phyloP scores from a whole-genome alignment of 2,329 filamentous ascomycete species.

The Fusarium napiforme region DNA sequence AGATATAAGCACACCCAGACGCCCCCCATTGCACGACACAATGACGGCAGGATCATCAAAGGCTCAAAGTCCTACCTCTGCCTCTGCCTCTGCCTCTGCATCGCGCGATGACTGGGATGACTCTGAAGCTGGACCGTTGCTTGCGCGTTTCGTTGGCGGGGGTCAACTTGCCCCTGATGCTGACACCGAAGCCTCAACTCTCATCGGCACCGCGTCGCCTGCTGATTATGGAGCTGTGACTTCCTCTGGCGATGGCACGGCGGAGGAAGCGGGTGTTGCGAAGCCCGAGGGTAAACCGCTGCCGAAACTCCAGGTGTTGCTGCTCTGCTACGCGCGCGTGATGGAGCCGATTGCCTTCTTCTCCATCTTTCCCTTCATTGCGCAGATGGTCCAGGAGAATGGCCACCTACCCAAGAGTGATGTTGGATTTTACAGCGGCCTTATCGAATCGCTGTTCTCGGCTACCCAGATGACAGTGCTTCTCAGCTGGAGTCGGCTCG shows the following conservation, averaged over 20 bases:
- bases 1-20: not conserved
- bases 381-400: constrained; percentile 77
- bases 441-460: constrained; percentile 80
- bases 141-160: constrained; percentile 38
- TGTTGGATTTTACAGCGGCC: constrained; percentile 81
- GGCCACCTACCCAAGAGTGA: constrained; percentile 71
- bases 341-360: constrained; percentile 87
- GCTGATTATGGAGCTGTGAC: constrained; percentile 16
- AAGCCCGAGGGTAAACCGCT: constrained; percentile 27
- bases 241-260: constrained; percentile 2
- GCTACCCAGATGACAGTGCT: constrained; percentile 81
- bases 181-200: constrained; percentile 43
- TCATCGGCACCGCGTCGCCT: constrained; percentile 35
- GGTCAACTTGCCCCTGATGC: constrained; percentile 28
- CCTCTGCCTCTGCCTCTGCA: not conserved
- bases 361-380: constrained; percentile 83
- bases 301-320: constrained; percentile 71
- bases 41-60: constrained; percentile 22
- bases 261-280: not conserved
- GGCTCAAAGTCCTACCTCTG: constrained; percentile 8
- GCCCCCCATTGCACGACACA: not conserved
- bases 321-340: constrained; percentile 78
- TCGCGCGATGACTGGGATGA: constrained; percentile 8
- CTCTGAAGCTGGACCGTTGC: constrained; percentile 38
- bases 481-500: constrained; percentile 73